Evolutionary conservation across 75 land plant species (phyloP).

Genomic region (Adiantum capillusveneris): DNA sequence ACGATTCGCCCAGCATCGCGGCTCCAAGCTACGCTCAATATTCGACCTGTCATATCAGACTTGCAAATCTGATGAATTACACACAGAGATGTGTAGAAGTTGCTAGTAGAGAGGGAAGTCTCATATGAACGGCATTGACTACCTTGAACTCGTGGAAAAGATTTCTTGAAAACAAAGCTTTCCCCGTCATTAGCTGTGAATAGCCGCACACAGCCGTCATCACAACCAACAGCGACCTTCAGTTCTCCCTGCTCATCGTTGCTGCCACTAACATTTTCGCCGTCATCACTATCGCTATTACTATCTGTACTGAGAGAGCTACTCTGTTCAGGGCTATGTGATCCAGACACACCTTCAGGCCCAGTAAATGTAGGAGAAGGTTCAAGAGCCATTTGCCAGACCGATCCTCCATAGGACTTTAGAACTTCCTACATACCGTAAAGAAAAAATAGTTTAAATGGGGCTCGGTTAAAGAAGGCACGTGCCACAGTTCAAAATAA

Average conservation of each 20-base stretch:
- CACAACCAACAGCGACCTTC: conserved; percentile 77
- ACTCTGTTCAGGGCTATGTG: background rate
- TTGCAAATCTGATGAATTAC: too few species aligned
- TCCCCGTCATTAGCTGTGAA: conserved; percentile 44
- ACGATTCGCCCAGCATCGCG: conserved; percentile 44
- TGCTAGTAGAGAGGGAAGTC: too few species aligned
- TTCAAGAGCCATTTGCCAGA: conserved; percentile 87
- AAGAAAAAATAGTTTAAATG: too few species aligned
- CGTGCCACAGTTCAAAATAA: background rate
- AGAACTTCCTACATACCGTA: conserved; percentile 53
- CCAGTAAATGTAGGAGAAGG: conserved; percentile 15
- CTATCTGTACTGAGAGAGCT: conserved; percentile 13
- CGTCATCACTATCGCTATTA: conserved; percentile 42
- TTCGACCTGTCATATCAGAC: conserved; percentile 43
- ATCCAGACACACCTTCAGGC: background rate
- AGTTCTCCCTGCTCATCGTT: conserved; percentile 20
- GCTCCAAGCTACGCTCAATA: conserved; percentile 86
- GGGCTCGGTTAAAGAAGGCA: too few species aligned
- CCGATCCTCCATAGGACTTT: conserved; percentile 73
- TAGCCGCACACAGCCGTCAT: conserved; percentile 87
- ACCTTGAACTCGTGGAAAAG: conserved; percentile 94
- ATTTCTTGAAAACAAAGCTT: conserved; percentile 41
- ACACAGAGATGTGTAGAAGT: too few species aligned
- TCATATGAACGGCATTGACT: too few species aligned
- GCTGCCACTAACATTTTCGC: conserved; percentile 4